Evolutionary conservation across 495 filamentous ascomycete genomes (phyloP).

Genomic region (Penicillium coprophilum): DNA sequence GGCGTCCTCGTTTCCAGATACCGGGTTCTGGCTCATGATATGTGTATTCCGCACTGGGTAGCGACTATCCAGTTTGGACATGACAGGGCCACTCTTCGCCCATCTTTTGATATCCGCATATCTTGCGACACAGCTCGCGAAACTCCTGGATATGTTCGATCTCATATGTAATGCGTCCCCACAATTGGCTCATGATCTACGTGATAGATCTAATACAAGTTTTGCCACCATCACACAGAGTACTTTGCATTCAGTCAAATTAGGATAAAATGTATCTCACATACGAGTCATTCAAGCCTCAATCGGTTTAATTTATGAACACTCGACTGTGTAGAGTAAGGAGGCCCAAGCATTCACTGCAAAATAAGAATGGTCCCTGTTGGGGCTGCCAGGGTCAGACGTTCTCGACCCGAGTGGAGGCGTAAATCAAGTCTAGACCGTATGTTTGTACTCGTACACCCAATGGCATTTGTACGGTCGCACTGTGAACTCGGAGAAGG

Average conservation of each 20-base stretch:
- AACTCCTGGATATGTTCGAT: neutral
- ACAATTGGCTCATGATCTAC: neutral
- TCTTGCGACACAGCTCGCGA: neutral
- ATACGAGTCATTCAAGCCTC: neutral
- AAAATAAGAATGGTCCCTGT: neutral
- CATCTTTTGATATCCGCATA: neutral
- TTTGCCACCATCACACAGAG: neutral
- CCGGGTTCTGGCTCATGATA: neutral
- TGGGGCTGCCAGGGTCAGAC: neutral
- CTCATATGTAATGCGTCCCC: neutral
- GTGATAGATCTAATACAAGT: neutral
- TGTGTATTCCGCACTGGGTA: neutral
- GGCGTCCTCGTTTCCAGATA: too few relatives aligned
- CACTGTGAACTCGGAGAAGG: too few relatives aligned
- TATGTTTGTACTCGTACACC: neutral
- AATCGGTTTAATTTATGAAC: neutral
- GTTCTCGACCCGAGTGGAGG: constrained; percentile 11
- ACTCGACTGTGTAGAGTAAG: neutral
- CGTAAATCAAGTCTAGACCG: constrained; percentile 4
- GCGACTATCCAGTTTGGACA: neutral
- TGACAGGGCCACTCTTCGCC: neutral
- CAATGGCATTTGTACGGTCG: neutral
- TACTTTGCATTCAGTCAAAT: neutral
- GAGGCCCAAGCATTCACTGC: neutral
- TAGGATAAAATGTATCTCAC: neutral